Conservation (phyloP, 192 early-diverging fungal genomes). For the Jimgerdemannia lactiflua region DNA sequence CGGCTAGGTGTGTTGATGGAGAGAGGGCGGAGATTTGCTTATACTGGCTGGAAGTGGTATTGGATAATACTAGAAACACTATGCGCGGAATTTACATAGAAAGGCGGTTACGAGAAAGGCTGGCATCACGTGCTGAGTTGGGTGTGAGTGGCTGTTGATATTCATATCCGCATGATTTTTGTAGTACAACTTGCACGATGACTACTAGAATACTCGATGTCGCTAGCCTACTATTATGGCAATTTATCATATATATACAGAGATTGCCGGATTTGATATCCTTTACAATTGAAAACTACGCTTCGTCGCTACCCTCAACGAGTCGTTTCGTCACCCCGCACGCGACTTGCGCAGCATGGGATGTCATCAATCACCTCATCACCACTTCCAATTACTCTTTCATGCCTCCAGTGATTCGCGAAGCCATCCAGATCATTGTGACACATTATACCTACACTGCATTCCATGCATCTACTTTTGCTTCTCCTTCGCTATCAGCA, state of each 20-base stretch:
- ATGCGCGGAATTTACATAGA: too few relatives aligned
- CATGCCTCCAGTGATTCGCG: slow-evolving; percentile 61
- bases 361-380: slow-evolving; percentile 66
- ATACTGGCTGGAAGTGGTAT: too few relatives aligned
- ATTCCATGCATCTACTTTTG: too few relatives aligned
- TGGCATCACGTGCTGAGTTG: slow-evolving; percentile 8
- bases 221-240: not conserved
- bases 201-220: too few relatives aligned
- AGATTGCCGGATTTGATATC: slow-evolving; percentile 70
- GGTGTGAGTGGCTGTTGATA: not conserved
- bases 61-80: too few relatives aligned
- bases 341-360: slow-evolving; percentile 48
- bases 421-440: slow-evolving; percentile 72
- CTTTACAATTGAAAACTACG: slow-evolving; percentile 72
- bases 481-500: too few relatives aligned
- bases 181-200: too few relatives aligned
- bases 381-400: slow-evolving; percentile 62
- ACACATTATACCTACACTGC: too few relatives aligned
- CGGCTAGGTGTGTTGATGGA: too few relatives aligned
- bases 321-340: slow-evolving; percentile 42
- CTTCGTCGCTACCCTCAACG: slow-evolving; percentile 56
- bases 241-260: slow-evolving; percentile 21
- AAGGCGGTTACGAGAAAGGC: too few relatives aligned
- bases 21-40: too few relatives aligned
- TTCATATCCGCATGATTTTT: too few relatives aligned